phyloP scores from a whole-genome alignment of 1,284 basidiomycete species.

The Pterula multifida region DNA sequence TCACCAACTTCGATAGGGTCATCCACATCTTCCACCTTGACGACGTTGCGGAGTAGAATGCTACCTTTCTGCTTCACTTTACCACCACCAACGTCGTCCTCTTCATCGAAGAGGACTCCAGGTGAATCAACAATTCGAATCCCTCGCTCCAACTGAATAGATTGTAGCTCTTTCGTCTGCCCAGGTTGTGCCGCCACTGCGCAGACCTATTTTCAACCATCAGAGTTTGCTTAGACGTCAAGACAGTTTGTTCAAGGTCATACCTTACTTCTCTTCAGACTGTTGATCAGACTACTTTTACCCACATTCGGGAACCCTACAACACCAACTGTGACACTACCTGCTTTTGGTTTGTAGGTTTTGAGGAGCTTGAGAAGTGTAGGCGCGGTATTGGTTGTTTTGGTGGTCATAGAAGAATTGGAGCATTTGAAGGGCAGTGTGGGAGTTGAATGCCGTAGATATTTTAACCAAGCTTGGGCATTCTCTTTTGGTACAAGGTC shows the following conservation, averaged over 20 bases:
- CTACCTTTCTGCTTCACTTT: constrained; percentile 49
- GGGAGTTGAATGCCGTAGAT: constrained; percentile 85
- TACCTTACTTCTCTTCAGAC: constrained; percentile 81
- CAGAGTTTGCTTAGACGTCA: constrained; percentile 29
- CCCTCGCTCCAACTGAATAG: constrained; percentile 86
- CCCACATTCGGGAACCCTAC: constrained; percentile 98
- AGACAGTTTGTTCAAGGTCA: constrained; percentile 28
- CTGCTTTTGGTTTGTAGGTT: constrained; percentile 71
- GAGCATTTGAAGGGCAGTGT: constrained; percentile 68
- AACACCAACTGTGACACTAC: constrained; percentile 82
- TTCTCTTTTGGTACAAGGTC: constrained; percentile 86
- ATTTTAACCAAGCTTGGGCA: constrained; percentile 82
- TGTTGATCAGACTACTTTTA: constrained; percentile 93
- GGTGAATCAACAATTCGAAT: constrained; percentile 92
- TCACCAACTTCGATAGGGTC: constrained; percentile 83
- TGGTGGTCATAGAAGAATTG: constrained; percentile 67
- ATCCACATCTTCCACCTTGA: constrained; percentile 86
- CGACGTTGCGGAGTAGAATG: constrained; percentile 80
- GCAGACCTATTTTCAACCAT: constrained; percentile 52
- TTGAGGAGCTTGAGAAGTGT: constrained; percentile 83
- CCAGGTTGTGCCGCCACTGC: constrained; percentile 93
- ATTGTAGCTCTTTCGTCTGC: constrained; percentile 92
- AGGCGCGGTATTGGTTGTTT: constrained; percentile 75
- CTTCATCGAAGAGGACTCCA: constrained; percentile 86
- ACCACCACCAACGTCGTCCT: constrained; percentile 35